These are phyloP conservation scores for Astrothelium subdiscretum DNA, from an alignment of 495 filamentous ascomycete species.

Conservation along the genomic window DNA sequence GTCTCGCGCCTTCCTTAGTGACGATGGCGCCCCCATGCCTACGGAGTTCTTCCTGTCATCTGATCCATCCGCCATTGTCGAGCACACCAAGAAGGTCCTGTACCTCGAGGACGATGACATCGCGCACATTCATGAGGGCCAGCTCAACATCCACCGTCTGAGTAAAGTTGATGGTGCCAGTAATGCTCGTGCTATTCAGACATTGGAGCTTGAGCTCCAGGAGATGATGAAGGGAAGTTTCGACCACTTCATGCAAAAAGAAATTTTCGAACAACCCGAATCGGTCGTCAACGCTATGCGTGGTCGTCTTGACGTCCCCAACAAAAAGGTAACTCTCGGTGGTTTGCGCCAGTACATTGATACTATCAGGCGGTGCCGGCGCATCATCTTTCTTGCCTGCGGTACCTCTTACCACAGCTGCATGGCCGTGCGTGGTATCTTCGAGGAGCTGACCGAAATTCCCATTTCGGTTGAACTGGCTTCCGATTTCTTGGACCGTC, in stretches of 20 bases:
- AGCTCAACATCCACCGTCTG: constrained; percentile 94
- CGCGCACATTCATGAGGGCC: constrained; percentile 96
- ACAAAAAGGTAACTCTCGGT: constrained; percentile 90
- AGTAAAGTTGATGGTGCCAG: constrained; percentile 93
- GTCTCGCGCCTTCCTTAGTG: constrained; percentile 95
- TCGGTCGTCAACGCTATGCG: constrained; percentile 99
- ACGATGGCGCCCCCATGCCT: constrained; percentile 94
- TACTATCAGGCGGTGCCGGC: constrained; percentile 89
- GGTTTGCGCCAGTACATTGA: constrained; percentile 90
- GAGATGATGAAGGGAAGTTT: constrained; percentile 99
- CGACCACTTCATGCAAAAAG: constrained; percentile 99
- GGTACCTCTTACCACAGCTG: constrained; percentile 97
- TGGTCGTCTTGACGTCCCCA: constrained; percentile 84
- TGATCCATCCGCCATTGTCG: constrained; percentile 93
- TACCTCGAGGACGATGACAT: constrained; percentile 99
- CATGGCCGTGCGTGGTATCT: constrained; percentile 96
- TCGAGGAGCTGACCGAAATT: constrained; percentile 96
- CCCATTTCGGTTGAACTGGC: constrained; percentile 94
- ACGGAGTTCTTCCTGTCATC: constrained; percentile 98
- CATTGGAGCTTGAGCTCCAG: constrained; percentile 93
- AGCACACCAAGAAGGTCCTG: constrained; percentile 99
- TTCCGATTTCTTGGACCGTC: constrained; percentile 93
- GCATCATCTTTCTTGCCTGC: constrained; percentile 97
- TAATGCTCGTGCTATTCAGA: constrained; percentile 95
- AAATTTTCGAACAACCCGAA: constrained; percentile 99